Percentiles rank a stretch among this genome's conserved stretches.
Conservation (phyloP, 176 grass and related monocot genomes). For the Areca catechu region DNA sequence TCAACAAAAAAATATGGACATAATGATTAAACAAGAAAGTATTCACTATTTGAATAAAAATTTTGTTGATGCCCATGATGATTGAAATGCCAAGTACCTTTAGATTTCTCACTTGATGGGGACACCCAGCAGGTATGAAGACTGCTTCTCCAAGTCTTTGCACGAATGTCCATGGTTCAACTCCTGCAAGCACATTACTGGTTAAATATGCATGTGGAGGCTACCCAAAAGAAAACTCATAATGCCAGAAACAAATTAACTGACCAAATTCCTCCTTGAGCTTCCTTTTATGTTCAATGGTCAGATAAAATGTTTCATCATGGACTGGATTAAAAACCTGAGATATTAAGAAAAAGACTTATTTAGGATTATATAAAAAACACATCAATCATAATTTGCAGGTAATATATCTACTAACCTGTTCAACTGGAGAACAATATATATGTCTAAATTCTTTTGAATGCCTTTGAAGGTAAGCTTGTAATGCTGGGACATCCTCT, state of each 20-base stretch:
- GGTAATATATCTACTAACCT: slow-evolving; percentile 25
- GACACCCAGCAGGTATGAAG: slow-evolving; percentile 68
- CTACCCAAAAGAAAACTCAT: background rate
- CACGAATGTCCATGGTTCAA: slow-evolving; percentile 76
- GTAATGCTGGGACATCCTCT: slow-evolving; percentile 42
- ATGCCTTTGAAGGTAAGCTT: slow-evolving; percentile 40
- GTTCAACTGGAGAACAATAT: slow-evolving; percentile 46
- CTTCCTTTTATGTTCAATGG: slow-evolving; percentile 46
- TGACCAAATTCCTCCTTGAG: slow-evolving; percentile 70
- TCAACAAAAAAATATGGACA: no score
- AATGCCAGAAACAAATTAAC: slow-evolving; percentile 4
- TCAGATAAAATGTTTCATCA: slow-evolving; percentile 70
- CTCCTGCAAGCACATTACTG: slow-evolving; percentile 29
- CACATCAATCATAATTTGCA: background rate
- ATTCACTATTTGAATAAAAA: no score
- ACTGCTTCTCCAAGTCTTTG: slow-evolving; percentile 73
- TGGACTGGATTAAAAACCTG: slow-evolving; percentile 63
- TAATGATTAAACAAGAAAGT: no score
- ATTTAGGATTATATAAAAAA: background rate
- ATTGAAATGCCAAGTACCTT: slow-evolving; percentile 26
- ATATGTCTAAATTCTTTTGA: slow-evolving; percentile 63
- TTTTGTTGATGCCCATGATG: no score
- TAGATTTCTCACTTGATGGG: slow-evolving; percentile 81
- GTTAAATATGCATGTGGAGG: background rate
- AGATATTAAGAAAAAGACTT: background rate